Base-by-base conservation (phyloP, 2,329 filamentous ascomycete species). In the Xylaria sp. region DNA sequence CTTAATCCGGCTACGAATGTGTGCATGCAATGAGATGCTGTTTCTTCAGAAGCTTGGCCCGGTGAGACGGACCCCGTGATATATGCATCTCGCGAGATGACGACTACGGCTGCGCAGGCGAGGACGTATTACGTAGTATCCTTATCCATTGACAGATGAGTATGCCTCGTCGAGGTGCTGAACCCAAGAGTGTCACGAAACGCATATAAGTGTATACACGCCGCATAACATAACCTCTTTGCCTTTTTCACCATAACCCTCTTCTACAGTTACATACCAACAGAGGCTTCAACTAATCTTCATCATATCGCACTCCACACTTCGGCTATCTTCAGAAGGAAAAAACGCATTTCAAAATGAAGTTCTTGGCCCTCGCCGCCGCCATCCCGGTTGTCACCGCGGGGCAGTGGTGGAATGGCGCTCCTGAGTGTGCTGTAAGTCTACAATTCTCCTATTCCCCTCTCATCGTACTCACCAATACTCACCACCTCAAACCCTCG, bases 391-490 rank as follows among this genome's bases (percentile, higher is more conserved):
- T 77, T 23, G 74, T 73, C 27, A 74, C 72, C 47, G 68, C 77
- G n/a, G 79, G 78, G 9, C 76, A 81, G 53, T 82, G 81, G 78
- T 83, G 76, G 73, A 69, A 69, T 63, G 82, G 79, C 18, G 82
- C 81, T 1, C 82, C 82, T 9, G 76, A 78, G 42, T 84, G 82
- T 69, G 82, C 81, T 70, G 82, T 84, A 75, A 74, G 82, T 80
- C 23, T 37, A 53, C 55, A 16, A 5, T 29, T 5, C 23, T 53
- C 29, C 47, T 13, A n/a, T 35, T 21, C 29, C 44, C n/a, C n/a
- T n/a, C n/a, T n/a, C 53, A 23, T 29, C 35, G 9, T 21, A 27
- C 27, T 50, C 27, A 2, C 18, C 13, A 12, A 10, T 35, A 35
- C 32, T 2, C 32, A 35, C n/a, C n/a, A n/a, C 37, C 42, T n/a